Evolutionary conservation across 176 grass and related monocot genomes (phyloP).

Genomic region (Urochloa ruziziensis): DNA sequence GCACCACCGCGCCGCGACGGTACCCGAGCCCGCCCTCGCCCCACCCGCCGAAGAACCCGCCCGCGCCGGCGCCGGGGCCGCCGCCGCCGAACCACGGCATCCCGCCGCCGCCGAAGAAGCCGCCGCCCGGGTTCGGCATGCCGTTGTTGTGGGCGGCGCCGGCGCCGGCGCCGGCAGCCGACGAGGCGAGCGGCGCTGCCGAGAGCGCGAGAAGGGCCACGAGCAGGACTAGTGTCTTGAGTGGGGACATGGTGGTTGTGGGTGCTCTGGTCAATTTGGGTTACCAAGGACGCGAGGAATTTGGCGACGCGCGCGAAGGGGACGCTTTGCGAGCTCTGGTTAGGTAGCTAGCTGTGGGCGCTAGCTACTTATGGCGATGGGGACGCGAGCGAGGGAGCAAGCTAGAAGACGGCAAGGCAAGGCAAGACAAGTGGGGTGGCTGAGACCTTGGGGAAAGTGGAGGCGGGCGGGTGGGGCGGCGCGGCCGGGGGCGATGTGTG

Average conservation of each 20-base stretch:
- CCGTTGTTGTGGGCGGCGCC: no score
- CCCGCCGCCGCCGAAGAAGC: not conserved
- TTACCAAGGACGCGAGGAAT: no score
- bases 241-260: no score
- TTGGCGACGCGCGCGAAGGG: not conserved
- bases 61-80: not conserved
- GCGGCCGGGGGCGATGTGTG: not conserved
- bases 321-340: not conserved
- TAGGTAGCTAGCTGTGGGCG: no score
- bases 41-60: slow-evolving; percentile 27
- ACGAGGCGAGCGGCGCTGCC: no score
- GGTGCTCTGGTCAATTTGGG: no score
- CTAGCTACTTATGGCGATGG: not conserved
- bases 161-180: no score
- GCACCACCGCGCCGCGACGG: slow-evolving; percentile 21
- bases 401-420: not conserved
- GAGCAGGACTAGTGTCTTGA: not conserved
- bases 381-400: not conserved
- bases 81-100: slow-evolving; percentile 25
- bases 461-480: not conserved
- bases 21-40: slow-evolving; percentile 40
- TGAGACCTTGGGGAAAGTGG: slow-evolving; percentile 20
- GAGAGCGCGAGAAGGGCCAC: not conserved
- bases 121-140: not conserved
- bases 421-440: no score